Percentiles rank a stretch among this genome's conserved stretches.
phyloP scores from a whole-genome alignment of 345 rosid genomes.

The Heritiera fomes region DNA sequence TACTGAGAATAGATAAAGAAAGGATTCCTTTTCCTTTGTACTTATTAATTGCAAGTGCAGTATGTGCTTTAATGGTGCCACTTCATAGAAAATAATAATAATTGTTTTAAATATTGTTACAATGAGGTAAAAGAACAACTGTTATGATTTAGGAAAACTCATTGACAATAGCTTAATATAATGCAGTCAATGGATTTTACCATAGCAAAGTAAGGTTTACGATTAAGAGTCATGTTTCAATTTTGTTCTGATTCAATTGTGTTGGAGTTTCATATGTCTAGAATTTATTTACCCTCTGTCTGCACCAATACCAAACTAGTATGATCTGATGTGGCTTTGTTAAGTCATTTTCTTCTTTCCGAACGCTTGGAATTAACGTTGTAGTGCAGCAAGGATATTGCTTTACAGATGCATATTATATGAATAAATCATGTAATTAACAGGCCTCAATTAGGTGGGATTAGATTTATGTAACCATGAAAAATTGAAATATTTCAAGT shows the following conservation, averaged over 20 bases:
- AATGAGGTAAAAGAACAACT: not conserved
- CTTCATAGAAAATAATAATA: not conserved
- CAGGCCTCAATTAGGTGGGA: not conserved
- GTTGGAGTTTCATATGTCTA: not conserved
- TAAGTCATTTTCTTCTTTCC: not conserved
- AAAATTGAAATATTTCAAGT: not conserved
- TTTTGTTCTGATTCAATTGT: not conserved
- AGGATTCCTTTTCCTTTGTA: not conserved
- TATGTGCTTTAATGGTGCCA: not conserved
- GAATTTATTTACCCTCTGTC: not conserved
- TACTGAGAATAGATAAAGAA: not conserved
- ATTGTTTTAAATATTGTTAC: not conserved
- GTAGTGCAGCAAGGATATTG: not conserved
- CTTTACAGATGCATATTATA: not conserved
- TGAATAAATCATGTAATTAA: not conserved
- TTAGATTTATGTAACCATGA: not conserved
- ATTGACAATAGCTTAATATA: too few species aligned
- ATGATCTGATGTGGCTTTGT: not conserved
- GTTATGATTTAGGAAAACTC: too few species aligned
- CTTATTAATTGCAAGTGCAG: not conserved
- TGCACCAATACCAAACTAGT: not conserved
- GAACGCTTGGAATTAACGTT: not conserved
- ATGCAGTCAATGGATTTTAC: too few species aligned
- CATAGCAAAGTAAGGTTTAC: not conserved
- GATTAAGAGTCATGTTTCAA: not conserved